Evolutionary conservation across 495 filamentous ascomycete genomes (phyloP), one percentile per base, ranked within the genome.

Genomic region (Barbatosphaeria neglecta): DNA sequence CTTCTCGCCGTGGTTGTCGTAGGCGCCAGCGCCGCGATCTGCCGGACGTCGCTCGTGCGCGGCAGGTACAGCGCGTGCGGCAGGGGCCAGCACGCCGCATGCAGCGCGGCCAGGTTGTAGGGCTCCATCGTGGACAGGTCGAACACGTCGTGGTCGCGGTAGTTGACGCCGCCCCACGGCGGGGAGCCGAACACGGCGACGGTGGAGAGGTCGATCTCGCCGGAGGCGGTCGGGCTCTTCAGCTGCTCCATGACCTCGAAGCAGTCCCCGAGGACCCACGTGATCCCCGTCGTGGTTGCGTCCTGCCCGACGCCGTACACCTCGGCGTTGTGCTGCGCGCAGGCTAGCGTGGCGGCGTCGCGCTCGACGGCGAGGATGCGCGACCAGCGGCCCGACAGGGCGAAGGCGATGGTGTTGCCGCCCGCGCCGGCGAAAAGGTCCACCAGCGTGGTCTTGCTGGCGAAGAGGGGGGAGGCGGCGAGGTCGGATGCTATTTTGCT

Each of bases 401-500:
- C 92, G 56, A 97, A 94, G 23, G 89, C 87, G 50, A 98, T 98
- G n/a, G 82, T 75, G 59, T 98, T 97, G 43, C 90, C 92, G 15
- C 92, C 92, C 8, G 88, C 87, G 24, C 92, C 92, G 19, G 81
- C 83, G 67, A 98, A 97, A 16, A 83, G 76, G 60, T 98, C 92
- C 37, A 98, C 77, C 24, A 97, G 74, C 63, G 52, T 75, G 60
- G 45, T 68, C 50, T 53, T 86, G 43, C 71, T 58, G 31, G 51
- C 41, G 31, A 58, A 52, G 46, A 58, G 41, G 45, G 52, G 43
- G 51, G 68, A 56, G 17, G 64, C 57, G 22, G 75, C 64, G 0
- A 95, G 60, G 54, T 97, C 83, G 18, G 74, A 51, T n/a, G 89
- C 87, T 48, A 96, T 86, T 63, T 82, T 76, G 45, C 87, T 92